A percentile compares a stretch with the other conserved stretches of the same genome.
Evolutionary conservation across 495 filamentous ascomycete genomes (phyloP).

Genomic region (Penicillium maclennaniae): DNA sequence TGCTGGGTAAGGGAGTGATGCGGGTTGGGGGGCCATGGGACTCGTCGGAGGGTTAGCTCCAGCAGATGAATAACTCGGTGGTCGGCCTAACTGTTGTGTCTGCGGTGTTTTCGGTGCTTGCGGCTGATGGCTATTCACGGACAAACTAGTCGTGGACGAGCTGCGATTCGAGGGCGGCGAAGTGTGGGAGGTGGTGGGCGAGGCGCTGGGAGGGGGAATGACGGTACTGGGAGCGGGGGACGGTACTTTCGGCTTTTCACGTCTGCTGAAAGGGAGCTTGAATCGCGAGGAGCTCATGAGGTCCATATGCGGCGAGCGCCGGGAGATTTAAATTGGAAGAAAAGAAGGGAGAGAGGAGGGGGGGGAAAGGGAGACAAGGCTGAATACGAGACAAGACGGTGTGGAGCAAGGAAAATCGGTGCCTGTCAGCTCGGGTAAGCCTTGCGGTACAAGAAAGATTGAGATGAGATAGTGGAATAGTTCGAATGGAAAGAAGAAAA

Average conservation of each 20-base stretch:
- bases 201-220: conserved; percentile 33
- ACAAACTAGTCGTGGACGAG: conserved; percentile 50
- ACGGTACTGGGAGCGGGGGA: conserved; percentile 16
- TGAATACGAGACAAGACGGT: conserved; percentile 16
- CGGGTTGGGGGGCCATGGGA: conserved; percentile 52
- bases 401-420: conserved; percentile 1
- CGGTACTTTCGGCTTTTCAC: conserved; percentile 37
- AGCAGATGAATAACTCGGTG: conserved; percentile 66
- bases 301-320: conserved; percentile 36
- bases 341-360: conserved; percentile 14
- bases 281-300: conserved; percentile 50
- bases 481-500: conserved; percentile 5
- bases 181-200: conserved; percentile 34
- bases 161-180: conserved; percentile 39
- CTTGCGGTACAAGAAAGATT: neutral
- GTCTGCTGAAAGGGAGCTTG: conserved; percentile 43
- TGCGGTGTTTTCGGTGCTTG: neutral
- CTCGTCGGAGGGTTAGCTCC: conserved; percentile 52
- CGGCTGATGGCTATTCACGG: conserved; percentile 41
- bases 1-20: conserved; percentile 57
- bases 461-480: conserved; percentile 1
- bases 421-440: conserved; percentile 10
- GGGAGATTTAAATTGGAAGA: conserved; percentile 5
- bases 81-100: conserved; percentile 45
- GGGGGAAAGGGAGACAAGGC: conserved; percentile 11